Percentiles rank a stretch among this genome's conserved stretches.
Evolutionary conservation across 768 basidiomycete species (phyloP).

Genomic region (Fomitopsis pulvina): DNA sequence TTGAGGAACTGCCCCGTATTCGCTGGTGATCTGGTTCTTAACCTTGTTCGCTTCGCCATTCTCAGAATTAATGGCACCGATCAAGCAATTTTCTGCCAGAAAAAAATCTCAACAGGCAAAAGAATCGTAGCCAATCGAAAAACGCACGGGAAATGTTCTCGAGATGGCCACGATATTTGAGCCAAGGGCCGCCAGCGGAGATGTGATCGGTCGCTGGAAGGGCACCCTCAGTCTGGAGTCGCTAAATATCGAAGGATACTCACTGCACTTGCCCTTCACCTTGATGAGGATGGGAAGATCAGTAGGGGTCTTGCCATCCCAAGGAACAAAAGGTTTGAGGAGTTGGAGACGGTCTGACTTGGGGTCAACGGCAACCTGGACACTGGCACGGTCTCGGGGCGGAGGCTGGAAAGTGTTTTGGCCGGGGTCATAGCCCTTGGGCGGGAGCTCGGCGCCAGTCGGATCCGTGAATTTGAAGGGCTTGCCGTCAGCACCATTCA

Average conservation of each 20-base stretch:
- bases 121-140: background rate
- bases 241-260: slow-evolving; percentile 25
- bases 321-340: slow-evolving; percentile 81
- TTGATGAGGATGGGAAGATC: slow-evolving; percentile 95
- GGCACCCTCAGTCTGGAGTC: background rate
- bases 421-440: slow-evolving; percentile 93
- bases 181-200: slow-evolving; percentile 97
- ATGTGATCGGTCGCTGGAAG: slow-evolving; percentile 81
- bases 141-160: slow-evolving; percentile 91
- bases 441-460: slow-evolving; percentile 86
- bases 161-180: slow-evolving; percentile 99
- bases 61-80: slow-evolving; percentile 94
- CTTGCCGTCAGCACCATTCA: slow-evolving; percentile 89
- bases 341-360: slow-evolving; percentile 88
- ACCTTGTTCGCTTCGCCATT: slow-evolving; percentile 96
- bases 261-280: slow-evolving; percentile 98
- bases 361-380: slow-evolving; percentile 82
- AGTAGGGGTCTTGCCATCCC: slow-evolving; percentile 88
- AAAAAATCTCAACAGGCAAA: slow-evolving; percentile 4
- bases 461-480: slow-evolving; percentile 96
- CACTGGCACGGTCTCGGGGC: slow-evolving; percentile 74
- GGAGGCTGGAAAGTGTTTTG: slow-evolving; percentile 97
- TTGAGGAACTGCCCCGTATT: slow-evolving; percentile 79
- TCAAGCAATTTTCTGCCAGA: slow-evolving; percentile 83
- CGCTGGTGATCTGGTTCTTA: slow-evolving; percentile 84